Conservation (phyloP, 2,329 filamentous ascomycete species). For the Berkeleyomyces basicola region DNA sequence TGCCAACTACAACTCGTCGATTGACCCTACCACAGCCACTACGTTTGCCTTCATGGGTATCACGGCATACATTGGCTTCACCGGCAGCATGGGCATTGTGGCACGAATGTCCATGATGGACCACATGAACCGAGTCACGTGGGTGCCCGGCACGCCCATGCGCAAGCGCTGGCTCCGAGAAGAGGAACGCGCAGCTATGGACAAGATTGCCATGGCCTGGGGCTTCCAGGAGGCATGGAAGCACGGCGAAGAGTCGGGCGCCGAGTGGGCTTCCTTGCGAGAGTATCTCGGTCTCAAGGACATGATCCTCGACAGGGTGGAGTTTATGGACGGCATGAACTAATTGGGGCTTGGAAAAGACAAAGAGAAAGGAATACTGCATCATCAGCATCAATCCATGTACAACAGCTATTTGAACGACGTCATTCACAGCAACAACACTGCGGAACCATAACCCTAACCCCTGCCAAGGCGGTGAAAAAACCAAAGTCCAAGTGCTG, state of each 20-base stretch:
- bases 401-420: not conserved
- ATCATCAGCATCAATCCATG: not conserved
- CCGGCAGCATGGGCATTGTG: slow-evolving; percentile 65
- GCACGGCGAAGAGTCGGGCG: slow-evolving; percentile 77
- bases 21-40: slow-evolving; percentile 60
- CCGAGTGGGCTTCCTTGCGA: slow-evolving; percentile 72
- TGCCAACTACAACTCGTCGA: slow-evolving; percentile 53
- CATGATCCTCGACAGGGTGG: slow-evolving; percentile 80
- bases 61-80: slow-evolving; percentile 67
- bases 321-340: slow-evolving; percentile 82
- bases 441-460: not conserved
- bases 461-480: not conserved
- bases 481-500: not conserved
- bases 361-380: not conserved
- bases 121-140: slow-evolving; percentile 87
- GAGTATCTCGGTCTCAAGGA: slow-evolving; percentile 70
- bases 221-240: slow-evolving; percentile 70
- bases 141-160: slow-evolving; percentile 67
- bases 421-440: not conserved
- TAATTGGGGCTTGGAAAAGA: slow-evolving; percentile 14
- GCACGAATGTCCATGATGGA: slow-evolving; percentile 80
- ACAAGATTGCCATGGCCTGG: slow-evolving; percentile 76
- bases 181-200: slow-evolving; percentile 74
- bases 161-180: slow-evolving; percentile 74
- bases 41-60: slow-evolving; percentile 65